phyloP scores from a whole-genome alignment of 2,329 filamentous ascomycete genomes.

The Alternaria sp. region DNA sequence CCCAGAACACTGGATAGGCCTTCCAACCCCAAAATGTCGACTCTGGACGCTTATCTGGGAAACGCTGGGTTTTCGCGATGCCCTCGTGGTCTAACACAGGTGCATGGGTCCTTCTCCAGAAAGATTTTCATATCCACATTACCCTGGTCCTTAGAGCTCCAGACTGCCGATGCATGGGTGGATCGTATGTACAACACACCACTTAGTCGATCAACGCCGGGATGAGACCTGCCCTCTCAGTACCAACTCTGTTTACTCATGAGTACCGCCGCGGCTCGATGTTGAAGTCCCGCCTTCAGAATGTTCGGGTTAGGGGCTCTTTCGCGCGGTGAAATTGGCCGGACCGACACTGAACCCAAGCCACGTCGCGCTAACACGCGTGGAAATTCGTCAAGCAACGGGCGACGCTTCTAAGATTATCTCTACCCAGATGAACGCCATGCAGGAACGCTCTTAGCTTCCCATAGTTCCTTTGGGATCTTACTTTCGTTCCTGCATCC shows the following conservation, averaged over 20 bases:
- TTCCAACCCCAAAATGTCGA: background rate
- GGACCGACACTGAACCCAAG: background rate
- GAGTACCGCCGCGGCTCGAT: background rate
- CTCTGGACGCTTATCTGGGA: background rate
- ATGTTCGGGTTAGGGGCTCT: background rate
- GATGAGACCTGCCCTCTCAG: background rate
- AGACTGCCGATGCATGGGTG: background rate
- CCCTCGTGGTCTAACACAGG: background rate
- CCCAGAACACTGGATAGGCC: conserved; percentile 8
- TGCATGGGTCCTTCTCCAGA: background rate
- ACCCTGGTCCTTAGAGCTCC: background rate
- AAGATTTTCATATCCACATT: background rate
- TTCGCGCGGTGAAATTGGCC: background rate
- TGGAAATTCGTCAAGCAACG: background rate
- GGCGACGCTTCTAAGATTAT: background rate
- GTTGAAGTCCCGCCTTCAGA: background rate
- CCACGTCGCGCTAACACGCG: background rate
- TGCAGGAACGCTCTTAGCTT: background rate
- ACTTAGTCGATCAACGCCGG: background rate
- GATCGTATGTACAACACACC: background rate
- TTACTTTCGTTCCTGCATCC: background rate
- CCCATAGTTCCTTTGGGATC: background rate
- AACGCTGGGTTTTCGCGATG: background rate
- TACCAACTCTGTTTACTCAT: background rate
- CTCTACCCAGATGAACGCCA: background rate